Percentiles rank a stretch among this genome's conserved stretches.
These are phyloP conservation scores for Myxozyma geophila DNA, from an alignment of 805 yeast genomes.

Conservation along the genomic window DNA sequence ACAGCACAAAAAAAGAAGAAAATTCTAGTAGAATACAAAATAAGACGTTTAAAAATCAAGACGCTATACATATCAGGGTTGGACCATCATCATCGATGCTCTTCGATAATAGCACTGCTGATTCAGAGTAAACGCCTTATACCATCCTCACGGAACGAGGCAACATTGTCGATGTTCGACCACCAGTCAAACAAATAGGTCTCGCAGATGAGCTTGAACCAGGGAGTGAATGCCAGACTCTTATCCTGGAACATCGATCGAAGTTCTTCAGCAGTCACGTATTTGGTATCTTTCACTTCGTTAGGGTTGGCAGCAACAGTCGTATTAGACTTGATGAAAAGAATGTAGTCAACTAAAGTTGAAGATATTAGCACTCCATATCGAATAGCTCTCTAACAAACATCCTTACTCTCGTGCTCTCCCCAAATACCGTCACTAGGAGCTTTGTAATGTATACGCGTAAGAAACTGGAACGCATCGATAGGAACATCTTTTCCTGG, in stretches of 20 bases:
- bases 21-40: neutral
- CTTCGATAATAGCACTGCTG: neutral
- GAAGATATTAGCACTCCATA: neutral
- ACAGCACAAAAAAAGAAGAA: neutral
- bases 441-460: conserved; percentile 94
- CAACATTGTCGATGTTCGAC: conserved; percentile 67
- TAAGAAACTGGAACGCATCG: conserved; percentile 76
- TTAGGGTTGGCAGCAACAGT: conserved; percentile 65
- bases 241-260: conserved; percentile 73
- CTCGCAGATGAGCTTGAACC: conserved; percentile 97
- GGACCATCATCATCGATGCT: neutral
- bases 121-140: conserved; percentile 42
- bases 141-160: conserved; percentile 50
- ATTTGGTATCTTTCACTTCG: conserved; percentile 81
- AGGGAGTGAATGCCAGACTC: conserved; percentile 83
- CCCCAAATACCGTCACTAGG: conserved; percentile 85
- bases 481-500: conserved; percentile 52
- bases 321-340: conserved; percentile 68
- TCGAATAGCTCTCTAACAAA: too few species aligned
- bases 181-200: conserved; percentile 93
- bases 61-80: too few species aligned
- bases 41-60: neutral
- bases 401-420: conserved; percentile 76
- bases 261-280: conserved; percentile 71
- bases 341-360: conserved; percentile 72